Evolutionary conservation across 2,329 filamentous ascomycete genomes (phyloP).

Genomic region (Colletotrichum falcatum): DNA sequence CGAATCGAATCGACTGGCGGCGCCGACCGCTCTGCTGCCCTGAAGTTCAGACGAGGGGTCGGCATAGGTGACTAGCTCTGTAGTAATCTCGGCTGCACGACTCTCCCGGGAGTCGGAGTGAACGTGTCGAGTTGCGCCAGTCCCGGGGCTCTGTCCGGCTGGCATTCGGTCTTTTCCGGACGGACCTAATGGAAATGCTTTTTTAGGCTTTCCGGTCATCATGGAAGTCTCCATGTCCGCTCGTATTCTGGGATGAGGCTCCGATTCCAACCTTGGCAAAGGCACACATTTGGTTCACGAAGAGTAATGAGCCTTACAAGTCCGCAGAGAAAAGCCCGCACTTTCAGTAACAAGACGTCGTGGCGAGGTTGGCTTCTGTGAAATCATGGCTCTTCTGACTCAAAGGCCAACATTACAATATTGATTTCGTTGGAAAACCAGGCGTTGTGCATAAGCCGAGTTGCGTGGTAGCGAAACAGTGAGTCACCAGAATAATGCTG

Average conservation of each 20-base stretch:
- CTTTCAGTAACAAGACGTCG: neutral
- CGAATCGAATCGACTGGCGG: neutral
- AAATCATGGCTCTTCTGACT: neutral
- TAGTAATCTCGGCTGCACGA: neutral
- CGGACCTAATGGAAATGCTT: neutral
- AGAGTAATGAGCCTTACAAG: neutral
- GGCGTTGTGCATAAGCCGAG: no score
- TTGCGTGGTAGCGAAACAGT: neutral
- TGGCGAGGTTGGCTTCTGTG: no score
- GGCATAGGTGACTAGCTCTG: neutral
- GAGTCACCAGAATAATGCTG: neutral
- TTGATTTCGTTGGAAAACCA: neutral
- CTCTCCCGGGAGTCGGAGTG: neutral
- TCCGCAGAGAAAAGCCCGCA: no score
- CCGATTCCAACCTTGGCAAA: rapidly evolving
- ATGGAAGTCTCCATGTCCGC: neutral
- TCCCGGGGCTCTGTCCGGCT: neutral
- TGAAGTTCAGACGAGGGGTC: neutral
- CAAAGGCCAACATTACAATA: no score
- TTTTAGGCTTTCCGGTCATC: rapidly evolving
- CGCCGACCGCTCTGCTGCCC: neutral
- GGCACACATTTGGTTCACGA: neutral
- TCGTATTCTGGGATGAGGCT: neutral
- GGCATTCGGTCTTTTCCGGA: neutral
- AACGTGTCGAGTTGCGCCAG: no score